These are phyloP conservation scores for Alternaria novae-zelandiae DNA, from an alignment of 2,329 filamentous ascomycete genomes.

Conservation along the genomic window DNA sequence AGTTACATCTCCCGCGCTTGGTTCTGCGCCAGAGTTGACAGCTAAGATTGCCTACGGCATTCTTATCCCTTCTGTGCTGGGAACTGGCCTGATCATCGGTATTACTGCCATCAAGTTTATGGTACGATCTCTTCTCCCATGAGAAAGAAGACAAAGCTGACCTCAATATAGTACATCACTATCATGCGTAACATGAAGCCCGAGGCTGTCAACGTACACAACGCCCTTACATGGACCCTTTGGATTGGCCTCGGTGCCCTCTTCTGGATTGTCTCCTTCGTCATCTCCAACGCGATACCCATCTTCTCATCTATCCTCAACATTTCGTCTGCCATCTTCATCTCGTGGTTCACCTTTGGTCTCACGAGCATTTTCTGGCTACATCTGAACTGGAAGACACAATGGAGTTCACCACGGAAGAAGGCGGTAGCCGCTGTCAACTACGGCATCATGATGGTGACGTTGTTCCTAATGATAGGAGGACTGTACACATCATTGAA, in stretches of 20 bases:
- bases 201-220: conserved; percentile 49
- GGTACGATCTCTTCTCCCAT: neutral
- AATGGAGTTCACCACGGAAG: conserved; percentile 44
- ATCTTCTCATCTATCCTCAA: conserved; percentile 69
- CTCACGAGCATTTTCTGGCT: conserved; percentile 56
- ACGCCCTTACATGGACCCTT: conserved; percentile 62
- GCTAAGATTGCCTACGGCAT: conserved; percentile 72
- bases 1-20: conserved; percentile 70
- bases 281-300: conserved; percentile 53
- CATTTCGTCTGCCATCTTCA: conserved; percentile 63
- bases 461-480: conserved; percentile 33
- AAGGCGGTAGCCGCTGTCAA: conserved; percentile 55
- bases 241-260: conserved; percentile 65
- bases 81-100: conserved; percentile 73
- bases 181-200: conserved; percentile 57
- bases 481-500: conserved; percentile 36
- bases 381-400: conserved; percentile 52
- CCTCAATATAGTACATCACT: conserved; percentile 60
- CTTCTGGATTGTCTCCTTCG: conserved; percentile 62
- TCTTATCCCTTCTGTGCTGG: conserved; percentile 72
- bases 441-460: conserved; percentile 47
- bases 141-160: neutral
- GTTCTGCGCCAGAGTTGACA: conserved; percentile 63
- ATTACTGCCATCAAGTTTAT: conserved; percentile 71
- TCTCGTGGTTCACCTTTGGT: conserved; percentile 69